Conservation (phyloP, 108 stramenopile species). For the Fragilaria crotonensis region DNA sequence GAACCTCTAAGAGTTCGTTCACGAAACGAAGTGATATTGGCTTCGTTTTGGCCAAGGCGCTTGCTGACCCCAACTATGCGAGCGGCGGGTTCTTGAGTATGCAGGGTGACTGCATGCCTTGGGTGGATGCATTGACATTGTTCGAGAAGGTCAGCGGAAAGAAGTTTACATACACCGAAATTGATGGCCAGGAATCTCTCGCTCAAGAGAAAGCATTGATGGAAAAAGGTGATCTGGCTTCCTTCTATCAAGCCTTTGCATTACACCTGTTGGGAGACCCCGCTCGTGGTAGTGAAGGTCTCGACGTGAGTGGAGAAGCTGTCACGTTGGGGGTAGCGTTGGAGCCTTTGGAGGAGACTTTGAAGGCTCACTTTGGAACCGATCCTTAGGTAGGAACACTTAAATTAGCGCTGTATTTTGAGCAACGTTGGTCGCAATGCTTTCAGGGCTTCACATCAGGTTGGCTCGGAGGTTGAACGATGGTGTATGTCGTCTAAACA, state of each 20-base stretch:
- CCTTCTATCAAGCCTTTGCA: constrained; percentile 11
- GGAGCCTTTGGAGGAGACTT: constrained; percentile 7
- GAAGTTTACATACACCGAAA: constrained; percentile 5
- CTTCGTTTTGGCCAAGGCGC: constrained; percentile 15
- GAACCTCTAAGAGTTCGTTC: constrained; percentile 3
- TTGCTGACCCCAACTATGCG: constrained; percentile 11
- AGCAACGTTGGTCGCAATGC: too few relatives aligned
- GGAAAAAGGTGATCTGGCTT: constrained; percentile 15
- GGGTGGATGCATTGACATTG: constrained; percentile 6
- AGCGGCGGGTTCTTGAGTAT: constrained; percentile 9
- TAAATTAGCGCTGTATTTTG: too few relatives aligned
- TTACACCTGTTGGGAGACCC: constrained; percentile 22
- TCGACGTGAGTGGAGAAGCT: constrained; percentile 4
- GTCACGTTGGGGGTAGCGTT: constrained; percentile 7
- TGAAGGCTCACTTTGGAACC: not conserved
- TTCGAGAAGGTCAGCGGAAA: constrained; percentile 5
- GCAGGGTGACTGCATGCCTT: constrained; percentile 12
- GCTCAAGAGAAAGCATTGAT: constrained; percentile 11
- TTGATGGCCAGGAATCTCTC: constrained; percentile 9
- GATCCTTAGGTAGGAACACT: too few relatives aligned
- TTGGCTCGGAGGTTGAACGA: too few relatives aligned
- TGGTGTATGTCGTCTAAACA: too few relatives aligned
- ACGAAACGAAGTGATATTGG: constrained; percentile 20
- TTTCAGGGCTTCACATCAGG: too few relatives aligned
- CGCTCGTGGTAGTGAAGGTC: constrained; percentile 13